Conservation (phyloP, 164 flowering plant species). For the Umbellularia californica region DNA sequence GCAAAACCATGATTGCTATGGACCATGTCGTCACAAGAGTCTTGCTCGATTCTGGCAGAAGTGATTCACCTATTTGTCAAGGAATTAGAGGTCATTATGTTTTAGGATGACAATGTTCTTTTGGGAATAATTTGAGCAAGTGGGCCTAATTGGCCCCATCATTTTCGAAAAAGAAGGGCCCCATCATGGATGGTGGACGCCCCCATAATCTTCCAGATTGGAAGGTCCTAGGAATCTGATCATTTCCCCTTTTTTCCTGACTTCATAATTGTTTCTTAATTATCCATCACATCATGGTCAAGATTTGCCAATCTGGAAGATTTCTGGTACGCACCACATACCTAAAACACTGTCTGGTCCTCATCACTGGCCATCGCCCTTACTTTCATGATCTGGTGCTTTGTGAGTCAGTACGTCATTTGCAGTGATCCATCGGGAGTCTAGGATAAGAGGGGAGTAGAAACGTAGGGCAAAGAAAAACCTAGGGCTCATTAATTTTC, state of each 20-base stretch:
- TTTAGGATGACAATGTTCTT: background rate
- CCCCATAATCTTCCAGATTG: background rate
- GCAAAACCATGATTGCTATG: background rate
- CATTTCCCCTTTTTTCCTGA: background rate
- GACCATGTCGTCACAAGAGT: background rate
- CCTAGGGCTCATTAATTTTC: too few relatives aligned
- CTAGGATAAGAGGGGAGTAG: too few relatives aligned
- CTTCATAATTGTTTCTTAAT: background rate
- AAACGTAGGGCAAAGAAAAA: too few relatives aligned
- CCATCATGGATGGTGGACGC: background rate
- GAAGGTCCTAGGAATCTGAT: background rate
- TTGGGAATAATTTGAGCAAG: background rate
- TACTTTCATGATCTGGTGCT: too few relatives aligned
- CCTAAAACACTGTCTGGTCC: too few relatives aligned
- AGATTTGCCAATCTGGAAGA: background rate
- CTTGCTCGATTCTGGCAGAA: background rate
- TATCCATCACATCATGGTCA: background rate
- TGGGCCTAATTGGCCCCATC: background rate
- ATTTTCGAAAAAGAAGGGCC: background rate
- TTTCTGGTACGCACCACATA: background rate
- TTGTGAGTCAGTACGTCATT: too few relatives aligned
- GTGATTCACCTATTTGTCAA: background rate
- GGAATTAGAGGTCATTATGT: background rate
- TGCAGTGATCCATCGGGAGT: too few relatives aligned
- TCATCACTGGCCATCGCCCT: too few relatives aligned